Evolutionary conservation across 1,284 basidiomycete genomes (phyloP).

Genomic region (Acaromyces ingoldii): DNA sequence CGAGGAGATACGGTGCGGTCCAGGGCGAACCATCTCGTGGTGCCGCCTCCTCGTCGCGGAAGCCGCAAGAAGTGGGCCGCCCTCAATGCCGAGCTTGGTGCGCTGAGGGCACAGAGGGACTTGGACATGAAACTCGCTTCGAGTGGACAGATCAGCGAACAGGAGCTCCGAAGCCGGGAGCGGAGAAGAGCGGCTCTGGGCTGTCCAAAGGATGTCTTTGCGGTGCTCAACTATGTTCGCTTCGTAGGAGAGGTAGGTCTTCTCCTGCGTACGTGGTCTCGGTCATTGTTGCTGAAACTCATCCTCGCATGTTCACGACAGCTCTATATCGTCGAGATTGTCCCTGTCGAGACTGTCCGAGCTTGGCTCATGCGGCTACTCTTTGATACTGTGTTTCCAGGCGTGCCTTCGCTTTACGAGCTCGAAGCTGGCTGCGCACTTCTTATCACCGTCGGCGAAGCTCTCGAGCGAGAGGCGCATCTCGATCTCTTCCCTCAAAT

Average conservation of each 20-base stretch:
- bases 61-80: slow-evolving; percentile 7
- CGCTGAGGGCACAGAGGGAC: not conserved
- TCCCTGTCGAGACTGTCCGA: slow-evolving; percentile 5
- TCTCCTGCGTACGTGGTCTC: not conserved
- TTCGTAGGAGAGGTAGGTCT: slow-evolving; percentile 14
- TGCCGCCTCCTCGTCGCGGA: slow-evolving; percentile 8
- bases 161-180: slow-evolving; percentile 9
- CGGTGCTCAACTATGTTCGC: slow-evolving; percentile 4
- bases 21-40: not conserved
- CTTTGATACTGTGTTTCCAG: slow-evolving; percentile 25
- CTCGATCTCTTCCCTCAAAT: not conserved
- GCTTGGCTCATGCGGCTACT: slow-evolving; percentile 37
- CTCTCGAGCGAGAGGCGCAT: slow-evolving; percentile 14
- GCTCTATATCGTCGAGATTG: slow-evolving; percentile 11
- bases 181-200: slow-evolving; percentile 9
- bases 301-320: slow-evolving; percentile 6
- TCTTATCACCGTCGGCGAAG: slow-evolving; percentile 23
- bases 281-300: not conserved
- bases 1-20: slow-evolving; percentile 5
- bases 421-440: slow-evolving; percentile 38
- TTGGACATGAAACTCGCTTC: slow-evolving; percentile 4
- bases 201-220: slow-evolving; percentile 8
- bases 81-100: slow-evolving; percentile 3
- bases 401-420: slow-evolving; percentile 35
- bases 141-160: slow-evolving; percentile 8